Base-by-base conservation (phyloP, 768 basidiomycete species). In the Mycena olivaceomarginata region DNA sequence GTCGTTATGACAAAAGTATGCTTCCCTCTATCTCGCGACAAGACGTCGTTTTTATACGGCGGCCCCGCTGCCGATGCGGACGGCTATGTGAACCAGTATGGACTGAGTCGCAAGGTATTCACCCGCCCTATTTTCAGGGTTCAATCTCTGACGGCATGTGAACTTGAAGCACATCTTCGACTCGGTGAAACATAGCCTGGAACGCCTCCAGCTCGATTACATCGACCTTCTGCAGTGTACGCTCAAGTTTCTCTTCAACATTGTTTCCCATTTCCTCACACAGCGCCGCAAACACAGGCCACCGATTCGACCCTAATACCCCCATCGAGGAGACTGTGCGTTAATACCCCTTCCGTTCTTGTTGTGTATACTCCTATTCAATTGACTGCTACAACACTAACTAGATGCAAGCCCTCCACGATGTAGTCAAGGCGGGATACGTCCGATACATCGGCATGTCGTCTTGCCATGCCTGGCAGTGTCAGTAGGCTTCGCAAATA, bases 321-420 rank as follows among this genome's bases (percentile, higher is more conserved):
- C 92, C 92, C 1, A 92, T 93, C 39, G 90, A 89, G 59, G 92
- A 91, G 78, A 90, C 90, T 13, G 90, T 89, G 73, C 77, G 82
- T 66, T 43, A 31, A 31, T 31, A 31, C 31, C 5, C 40, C 12
- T n/a, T n/a, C 46, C 40, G 59, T 25, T 48, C 45, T 45, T 25
- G 40, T 22, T 41, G 7, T 62, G 4, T 31, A 2, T 10, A 15
- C 43, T 41, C 40, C 7, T 16, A 39, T 22, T 63, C 20, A 62
- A n/a, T 31, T 31, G 31, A 31, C 31, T 31, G 2, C 41, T 16
- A 13, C 39, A 69, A 31, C 6, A 51, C 6, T 18, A 31, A 31
- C 31, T 31, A 91, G 91, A 93, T 94, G 93, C 90, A 92, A 87
- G 93, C 93, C 10, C 86, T 94, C 20, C 91, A 94, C 71, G 93